A percentile compares a stretch with the other conserved stretches of the same genome.
These are phyloP conservation scores for Ceratocystis cubensis DNA, from an alignment of 2,329 filamentous ascomycete species.

Conservation along the genomic window DNA sequence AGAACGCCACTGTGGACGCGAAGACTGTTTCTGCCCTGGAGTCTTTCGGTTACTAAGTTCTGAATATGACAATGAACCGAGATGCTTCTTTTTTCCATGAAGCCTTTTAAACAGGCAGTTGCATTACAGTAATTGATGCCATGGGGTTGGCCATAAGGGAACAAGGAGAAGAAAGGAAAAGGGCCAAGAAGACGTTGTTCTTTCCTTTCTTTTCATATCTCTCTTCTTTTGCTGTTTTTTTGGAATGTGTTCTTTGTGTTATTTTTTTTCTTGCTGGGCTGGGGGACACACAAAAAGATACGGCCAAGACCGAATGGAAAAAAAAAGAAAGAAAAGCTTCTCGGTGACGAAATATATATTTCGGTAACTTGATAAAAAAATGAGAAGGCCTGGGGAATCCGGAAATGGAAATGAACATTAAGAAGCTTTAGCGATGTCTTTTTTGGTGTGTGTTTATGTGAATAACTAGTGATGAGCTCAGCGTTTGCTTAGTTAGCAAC, in stretches of 20 bases:
- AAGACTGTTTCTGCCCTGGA: constrained; percentile 83
- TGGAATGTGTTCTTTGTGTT: constrained; percentile 5
- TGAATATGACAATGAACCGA: constrained; percentile 17
- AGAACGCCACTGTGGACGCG: constrained; percentile 73
- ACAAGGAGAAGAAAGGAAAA: background rate
- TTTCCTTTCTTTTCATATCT: constrained; percentile 9
- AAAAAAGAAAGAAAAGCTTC: constrained; percentile 10
- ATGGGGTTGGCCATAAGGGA: constrained; percentile 6
- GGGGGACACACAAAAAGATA: constrained; percentile 20
- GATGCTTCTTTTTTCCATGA: constrained; percentile 10
- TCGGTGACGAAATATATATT: constrained; percentile 9
- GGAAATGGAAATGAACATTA: constrained; percentile 20
- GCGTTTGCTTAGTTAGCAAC: too few relatives aligned
- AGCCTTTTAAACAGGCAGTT: constrained; percentile 12
- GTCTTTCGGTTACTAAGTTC: constrained; percentile 71
- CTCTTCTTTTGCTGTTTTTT: constrained; percentile 17
- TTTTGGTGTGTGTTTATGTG: background rate
- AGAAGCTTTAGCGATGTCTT: background rate
- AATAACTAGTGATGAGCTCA: background rate
- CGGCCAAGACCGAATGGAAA: constrained; percentile 5
- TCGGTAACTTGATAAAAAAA: constrained; percentile 15
- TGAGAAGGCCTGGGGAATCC: constrained; percentile 19
- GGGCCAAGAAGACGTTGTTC: background rate
- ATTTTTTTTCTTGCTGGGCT: constrained; percentile 18
- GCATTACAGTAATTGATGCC: constrained; percentile 13